Conservation (phyloP, 139 green algal genomes). For the Auxenochlorella pyrenoidosa region DNA sequence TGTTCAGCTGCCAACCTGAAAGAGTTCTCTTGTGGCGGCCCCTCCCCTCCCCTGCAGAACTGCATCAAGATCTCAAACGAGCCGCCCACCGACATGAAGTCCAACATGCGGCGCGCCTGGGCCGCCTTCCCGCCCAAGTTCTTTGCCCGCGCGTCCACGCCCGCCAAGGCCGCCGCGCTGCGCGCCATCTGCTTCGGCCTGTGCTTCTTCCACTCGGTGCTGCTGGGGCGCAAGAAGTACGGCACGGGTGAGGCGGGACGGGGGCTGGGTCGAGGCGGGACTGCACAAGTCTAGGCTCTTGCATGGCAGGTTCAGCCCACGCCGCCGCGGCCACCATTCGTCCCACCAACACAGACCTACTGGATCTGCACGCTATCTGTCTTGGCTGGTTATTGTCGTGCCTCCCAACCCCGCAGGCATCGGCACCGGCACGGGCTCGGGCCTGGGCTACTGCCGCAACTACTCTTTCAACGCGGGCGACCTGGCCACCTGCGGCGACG, state of each 20-base stretch:
- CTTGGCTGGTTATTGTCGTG: too few relatives aligned
- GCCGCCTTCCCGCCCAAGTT: constrained; percentile 87
- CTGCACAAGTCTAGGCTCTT: background rate
- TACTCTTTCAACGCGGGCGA: constrained; percentile 96
- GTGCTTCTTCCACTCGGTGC: constrained; percentile 90
- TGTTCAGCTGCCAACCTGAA: too few relatives aligned
- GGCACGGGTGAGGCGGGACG: constrained; percentile 67
- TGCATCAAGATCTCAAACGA: constrained; percentile 95
- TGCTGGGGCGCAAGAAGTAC: constrained; percentile 96
- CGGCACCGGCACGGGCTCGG: constrained; percentile 56
- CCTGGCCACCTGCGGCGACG: constrained; percentile 87
- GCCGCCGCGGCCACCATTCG: too few relatives aligned
- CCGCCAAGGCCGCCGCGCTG: constrained; percentile 81
- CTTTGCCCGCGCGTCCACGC: constrained; percentile 60
- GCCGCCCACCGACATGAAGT: constrained; percentile 82
- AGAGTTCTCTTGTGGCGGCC: background rate
- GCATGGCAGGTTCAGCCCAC: too few relatives aligned
- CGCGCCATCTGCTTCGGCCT: constrained; percentile 89
- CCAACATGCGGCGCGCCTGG: constrained; percentile 84
- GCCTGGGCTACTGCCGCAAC: constrained; percentile 88
- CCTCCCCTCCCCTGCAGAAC: constrained; percentile 45
- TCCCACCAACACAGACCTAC: background rate
- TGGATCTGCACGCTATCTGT: too few relatives aligned
- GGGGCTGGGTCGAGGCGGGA: background rate
- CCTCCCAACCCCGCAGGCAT: constrained; percentile 41